Conservation (phyloP, 2,329 filamentous ascomycete genomes). For the Aspergillus candidus region DNA sequence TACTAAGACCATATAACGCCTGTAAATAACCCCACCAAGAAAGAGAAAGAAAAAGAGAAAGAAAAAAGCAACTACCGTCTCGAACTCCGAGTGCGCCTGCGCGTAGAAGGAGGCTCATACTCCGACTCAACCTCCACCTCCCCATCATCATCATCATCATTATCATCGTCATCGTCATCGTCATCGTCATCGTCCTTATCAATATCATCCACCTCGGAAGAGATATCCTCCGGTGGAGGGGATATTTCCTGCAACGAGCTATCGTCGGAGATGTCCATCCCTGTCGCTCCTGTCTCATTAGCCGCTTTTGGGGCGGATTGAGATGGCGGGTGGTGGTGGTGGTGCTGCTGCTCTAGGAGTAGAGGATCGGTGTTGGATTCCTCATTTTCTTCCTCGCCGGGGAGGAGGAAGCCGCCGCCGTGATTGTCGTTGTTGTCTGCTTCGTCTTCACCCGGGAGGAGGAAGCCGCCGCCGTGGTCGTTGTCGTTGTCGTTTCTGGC, state of each 20-base stretch:
- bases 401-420: slow-evolving; percentile 21
- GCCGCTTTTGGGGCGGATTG: too few relatives aligned
- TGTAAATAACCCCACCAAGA: background rate
- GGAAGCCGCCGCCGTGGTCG: too few relatives aligned
- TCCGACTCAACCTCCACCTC: slow-evolving; percentile 12
- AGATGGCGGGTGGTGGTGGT: background rate
- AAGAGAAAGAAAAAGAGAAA: background rate
- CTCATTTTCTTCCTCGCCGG: slow-evolving; percentile 16
- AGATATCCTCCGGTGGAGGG: too few relatives aligned
- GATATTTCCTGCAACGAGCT: too few relatives aligned
- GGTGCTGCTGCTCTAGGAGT: background rate
- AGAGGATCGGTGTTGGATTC: slow-evolving; percentile 4
- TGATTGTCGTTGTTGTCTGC: slow-evolving; percentile 9
- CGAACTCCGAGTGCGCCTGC: slow-evolving; percentile 19
- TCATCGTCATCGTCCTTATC: slow-evolving; percentile 5
- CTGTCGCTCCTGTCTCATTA: too few relatives aligned
- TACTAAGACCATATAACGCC: background rate
- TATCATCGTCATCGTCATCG: slow-evolving; percentile 7
- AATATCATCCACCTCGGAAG: slow-evolving; percentile 10
- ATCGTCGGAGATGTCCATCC: too few relatives aligned
- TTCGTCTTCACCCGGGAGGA: slow-evolving; percentile 1
- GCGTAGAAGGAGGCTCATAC: slow-evolving; percentile 16
- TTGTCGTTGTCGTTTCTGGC: too few relatives aligned
- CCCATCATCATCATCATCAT: slow-evolving; percentile 19
- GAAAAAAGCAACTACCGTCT: background rate